phyloP scores from a whole-genome alignment of 306 rosid species.

The Begonia masoniana region DNA sequence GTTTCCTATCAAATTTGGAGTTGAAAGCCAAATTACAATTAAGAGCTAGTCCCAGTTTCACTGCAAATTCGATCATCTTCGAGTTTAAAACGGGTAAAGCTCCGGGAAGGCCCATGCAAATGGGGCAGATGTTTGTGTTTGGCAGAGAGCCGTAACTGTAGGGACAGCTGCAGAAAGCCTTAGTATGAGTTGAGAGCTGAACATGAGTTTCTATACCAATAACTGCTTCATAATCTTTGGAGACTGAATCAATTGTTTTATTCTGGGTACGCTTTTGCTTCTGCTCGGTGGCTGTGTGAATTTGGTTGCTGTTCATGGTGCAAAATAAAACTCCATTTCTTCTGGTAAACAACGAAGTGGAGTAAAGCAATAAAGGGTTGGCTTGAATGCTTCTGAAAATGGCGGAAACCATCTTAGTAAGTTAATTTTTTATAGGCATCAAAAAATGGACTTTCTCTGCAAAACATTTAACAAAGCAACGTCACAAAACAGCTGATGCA shows the following conservation, averaged over 20 bases:
- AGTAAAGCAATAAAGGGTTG: conserved; percentile 32
- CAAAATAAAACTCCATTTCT: conserved; percentile 29
- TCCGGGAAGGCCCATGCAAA: conserved; percentile 97
- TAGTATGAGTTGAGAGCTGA: conserved; percentile 77
- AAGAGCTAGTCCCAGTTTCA: conserved; percentile 74
- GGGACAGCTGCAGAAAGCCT: conserved; percentile 83
- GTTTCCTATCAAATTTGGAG: conserved; percentile 95
- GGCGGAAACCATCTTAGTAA: conserved; percentile 42
- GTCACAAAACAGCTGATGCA: not conserved
- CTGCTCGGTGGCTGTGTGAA: conserved; percentile 52
- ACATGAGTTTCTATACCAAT: conserved; percentile 93
- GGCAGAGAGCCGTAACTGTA: conserved; percentile 71
- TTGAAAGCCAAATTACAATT: conserved; percentile 65
- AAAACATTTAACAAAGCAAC: not conserved
- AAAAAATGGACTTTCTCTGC: not conserved
- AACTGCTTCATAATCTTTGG: conserved; percentile 60
- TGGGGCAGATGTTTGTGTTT: conserved; percentile 60
- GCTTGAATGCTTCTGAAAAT: conserved; percentile 51
- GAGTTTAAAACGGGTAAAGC: conserved; percentile 79
- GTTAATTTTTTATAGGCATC: conserved; percentile 7
- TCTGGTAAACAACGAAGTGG: conserved; percentile 30
- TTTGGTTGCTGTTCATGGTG: conserved; percentile 39
- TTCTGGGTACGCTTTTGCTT: conserved; percentile 33
- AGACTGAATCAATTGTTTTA: conserved; percentile 34
- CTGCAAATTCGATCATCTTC: conserved; percentile 61